A percentile compares a stretch with the other conserved stretches of the same genome.
Conservation (phyloP, 805 yeast genomes). For the Candida krabiensis region DNA sequence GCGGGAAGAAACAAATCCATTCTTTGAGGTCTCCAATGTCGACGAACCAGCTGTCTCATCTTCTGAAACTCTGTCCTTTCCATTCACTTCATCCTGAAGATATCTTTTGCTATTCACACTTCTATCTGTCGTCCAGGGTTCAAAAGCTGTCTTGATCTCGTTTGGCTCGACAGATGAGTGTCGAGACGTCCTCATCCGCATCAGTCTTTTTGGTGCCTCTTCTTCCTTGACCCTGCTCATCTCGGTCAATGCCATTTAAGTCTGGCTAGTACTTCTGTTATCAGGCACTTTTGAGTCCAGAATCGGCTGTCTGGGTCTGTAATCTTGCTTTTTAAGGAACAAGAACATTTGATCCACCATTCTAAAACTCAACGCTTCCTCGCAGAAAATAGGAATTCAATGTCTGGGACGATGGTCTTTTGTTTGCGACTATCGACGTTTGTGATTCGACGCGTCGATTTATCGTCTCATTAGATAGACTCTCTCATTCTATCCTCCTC, state of each 20-base stretch:
- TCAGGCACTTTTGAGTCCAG: too few relatives aligned
- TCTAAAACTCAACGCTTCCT: too few relatives aligned
- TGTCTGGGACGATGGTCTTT: too few relatives aligned
- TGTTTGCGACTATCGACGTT: too few relatives aligned
- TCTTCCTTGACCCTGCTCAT: slow-evolving; percentile 1
- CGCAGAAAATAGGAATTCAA: too few relatives aligned
- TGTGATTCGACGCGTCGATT: too few relatives aligned
- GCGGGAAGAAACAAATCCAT: slow-evolving; percentile 1
- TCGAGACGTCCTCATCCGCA: slow-evolving; percentile 7
- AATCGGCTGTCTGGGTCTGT: too few relatives aligned
- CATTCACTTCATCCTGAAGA: slow-evolving; percentile 16
- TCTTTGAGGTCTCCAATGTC: background rate
- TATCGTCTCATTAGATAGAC: too few relatives aligned
- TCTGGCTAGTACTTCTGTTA: too few relatives aligned
- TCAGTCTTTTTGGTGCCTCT: background rate
- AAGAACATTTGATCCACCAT: too few relatives aligned
- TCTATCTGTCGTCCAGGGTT: slow-evolving; percentile 4
- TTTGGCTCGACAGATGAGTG: slow-evolving; percentile 8
- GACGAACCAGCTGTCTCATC: background rate
- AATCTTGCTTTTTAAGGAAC: too few relatives aligned
- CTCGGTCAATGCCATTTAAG: background rate
- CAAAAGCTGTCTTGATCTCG: slow-evolving; percentile 3
- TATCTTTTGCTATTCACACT: slow-evolving; percentile 8
- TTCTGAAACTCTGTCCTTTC: slow-evolving; percentile 1
- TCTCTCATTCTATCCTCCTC: too few relatives aligned